Base-by-base conservation (phyloP, 345 rosid species). In the Capsella bursapastoris region DNA sequence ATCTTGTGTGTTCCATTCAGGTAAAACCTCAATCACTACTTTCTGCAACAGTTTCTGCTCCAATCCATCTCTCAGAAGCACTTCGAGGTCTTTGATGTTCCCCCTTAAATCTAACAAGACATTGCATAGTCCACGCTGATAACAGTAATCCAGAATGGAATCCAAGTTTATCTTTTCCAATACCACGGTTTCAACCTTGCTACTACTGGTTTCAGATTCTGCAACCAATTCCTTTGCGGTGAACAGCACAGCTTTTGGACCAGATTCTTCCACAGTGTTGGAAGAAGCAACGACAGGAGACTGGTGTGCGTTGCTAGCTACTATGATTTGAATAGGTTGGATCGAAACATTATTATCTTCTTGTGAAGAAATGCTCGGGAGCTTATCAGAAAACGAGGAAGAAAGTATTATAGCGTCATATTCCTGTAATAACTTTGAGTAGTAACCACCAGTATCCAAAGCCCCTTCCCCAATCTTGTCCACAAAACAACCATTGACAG, bases 391-490 rank as follows among this genome's bases (percentile, higher is more conserved):
- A 14, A 85, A 77, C 16, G 88, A 82, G 27, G 89, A 62, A 1
- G 93, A 87, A 66, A 85, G 60, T 60, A 94, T 76, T 11, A 91
- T 31, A 13, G 83, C 96, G 66, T 94, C 88, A n/a, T 87, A 86
- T 79, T 95, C 90, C 65, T 86, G 93, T 57, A 87, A 81, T 73
- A 94, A 67, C 74, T 76, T 79, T 18, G 86, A 88, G 85, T 88
- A 87, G 84, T 90, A 85, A 53, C 98, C 95, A 74, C 92, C 90
- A 50, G 32, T 12, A 65, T 80, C 77, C 0, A 63, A 29, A 29
- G 69, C 90, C 51, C 89, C 87, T 74, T 84, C 89, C n/a, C 97
- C 96, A 14, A 87, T 85, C 79, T 81, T 82, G 72, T 89, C 80
- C 2, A 82, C 49, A 57, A 83, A 22, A 34, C 79, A 75, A 43